Percentiles rank a stretch among this genome's conserved stretches.
phyloP scores from a whole-genome alignment of 106 monocot species.

The Dendrobium huoshanense region DNA sequence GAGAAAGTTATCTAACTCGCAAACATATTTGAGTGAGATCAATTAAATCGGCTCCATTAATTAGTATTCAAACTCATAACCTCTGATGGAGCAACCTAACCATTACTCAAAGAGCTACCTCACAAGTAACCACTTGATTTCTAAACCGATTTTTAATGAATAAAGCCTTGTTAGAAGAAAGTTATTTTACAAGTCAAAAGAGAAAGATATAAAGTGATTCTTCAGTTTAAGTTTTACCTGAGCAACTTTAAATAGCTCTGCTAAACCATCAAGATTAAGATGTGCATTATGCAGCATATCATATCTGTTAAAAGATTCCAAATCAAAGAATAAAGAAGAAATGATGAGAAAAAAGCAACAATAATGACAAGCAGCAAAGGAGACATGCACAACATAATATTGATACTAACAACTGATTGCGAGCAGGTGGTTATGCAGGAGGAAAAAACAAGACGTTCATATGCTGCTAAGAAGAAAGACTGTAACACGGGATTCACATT shows the following conservation, averaged over 20 bases:
- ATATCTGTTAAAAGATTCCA: slow-evolving; percentile 40
- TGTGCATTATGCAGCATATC: slow-evolving; percentile 97
- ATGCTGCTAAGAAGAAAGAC: not conserved
- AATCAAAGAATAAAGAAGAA: not conserved
- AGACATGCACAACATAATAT: not conserved
- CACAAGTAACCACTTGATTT: not conserved
- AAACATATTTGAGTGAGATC: not conserved
- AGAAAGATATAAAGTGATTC: not conserved
- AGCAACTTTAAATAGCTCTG: slow-evolving; percentile 85
- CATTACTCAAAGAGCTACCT: not conserved
- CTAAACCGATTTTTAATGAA: not conserved
- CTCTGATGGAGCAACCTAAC: not conserved
- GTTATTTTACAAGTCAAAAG: not conserved
- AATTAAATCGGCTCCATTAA: not conserved
- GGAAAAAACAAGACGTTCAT: not conserved
- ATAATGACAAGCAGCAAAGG: not conserved
- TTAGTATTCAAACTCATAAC: not conserved
- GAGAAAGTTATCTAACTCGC: not conserved
- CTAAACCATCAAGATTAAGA: slow-evolving; percentile 94
- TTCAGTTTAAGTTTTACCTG: slow-evolving; percentile 37
- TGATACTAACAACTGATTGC: not conserved
- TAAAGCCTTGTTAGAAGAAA: not conserved
- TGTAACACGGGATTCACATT: not conserved
- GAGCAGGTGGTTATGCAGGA: not conserved
- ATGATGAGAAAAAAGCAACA: not conserved